phyloP scores from a whole-genome alignment of 805 yeast genomes.

The Pichia thaimueangensis region DNA sequence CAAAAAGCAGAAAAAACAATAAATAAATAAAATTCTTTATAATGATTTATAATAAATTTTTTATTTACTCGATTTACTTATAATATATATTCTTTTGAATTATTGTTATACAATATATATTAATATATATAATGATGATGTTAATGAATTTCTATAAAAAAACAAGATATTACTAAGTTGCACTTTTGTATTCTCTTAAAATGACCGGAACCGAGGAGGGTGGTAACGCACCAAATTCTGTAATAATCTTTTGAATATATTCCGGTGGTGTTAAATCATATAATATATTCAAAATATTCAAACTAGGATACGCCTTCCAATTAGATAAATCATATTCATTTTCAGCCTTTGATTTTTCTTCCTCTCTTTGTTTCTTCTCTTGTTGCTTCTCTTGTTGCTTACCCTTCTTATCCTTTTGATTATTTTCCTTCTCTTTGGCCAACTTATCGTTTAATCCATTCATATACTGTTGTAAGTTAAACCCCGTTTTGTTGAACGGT shows the following conservation, averaged over 20 bases:
- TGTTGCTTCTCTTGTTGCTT: constrained; percentile 20
- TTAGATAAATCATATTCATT: constrained; percentile 43
- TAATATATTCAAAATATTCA: constrained; percentile 76
- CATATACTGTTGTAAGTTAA: constrained; percentile 59
- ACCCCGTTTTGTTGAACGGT: constrained; percentile 52
- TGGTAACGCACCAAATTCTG: constrained; percentile 94
- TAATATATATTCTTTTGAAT: neutral
- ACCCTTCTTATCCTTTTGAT: constrained; percentile 15
- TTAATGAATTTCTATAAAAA: neutral
- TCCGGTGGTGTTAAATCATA: constrained; percentile 94
- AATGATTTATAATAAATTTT: neutral
- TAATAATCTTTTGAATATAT: constrained; percentile 87
- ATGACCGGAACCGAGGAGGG: constrained; percentile 98
- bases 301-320: constrained; percentile 57
- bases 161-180: constrained; percentile 13
- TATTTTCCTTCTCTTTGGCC: constrained; percentile 21
- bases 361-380: constrained; percentile 20
- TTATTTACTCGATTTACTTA: constrained; percentile 1
- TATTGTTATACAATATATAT: neutral
- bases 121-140: neutral
- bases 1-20: neutral
- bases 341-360: constrained; percentile 21
- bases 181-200: constrained; percentile 76
- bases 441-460: constrained; percentile 33
- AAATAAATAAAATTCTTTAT: neutral